phyloP scores from a whole-genome alignment of 169 alveolate species.

The Plasmodium gaboni region DNA sequence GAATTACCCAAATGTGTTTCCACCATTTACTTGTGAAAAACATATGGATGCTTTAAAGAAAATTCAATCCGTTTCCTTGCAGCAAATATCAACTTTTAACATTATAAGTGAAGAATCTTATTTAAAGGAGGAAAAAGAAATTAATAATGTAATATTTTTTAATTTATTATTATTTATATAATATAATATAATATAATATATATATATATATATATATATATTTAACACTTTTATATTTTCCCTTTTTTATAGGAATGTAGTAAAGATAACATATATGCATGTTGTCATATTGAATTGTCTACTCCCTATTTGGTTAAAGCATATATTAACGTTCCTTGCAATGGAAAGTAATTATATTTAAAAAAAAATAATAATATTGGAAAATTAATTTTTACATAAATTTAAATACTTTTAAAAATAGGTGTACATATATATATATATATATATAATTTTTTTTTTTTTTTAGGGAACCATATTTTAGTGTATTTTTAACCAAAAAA shows the following conservation, averaged over 20 bases:
- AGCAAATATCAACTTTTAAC: constrained; percentile 53
- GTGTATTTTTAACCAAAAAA: constrained; percentile 70
- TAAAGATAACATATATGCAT: constrained; percentile 57
- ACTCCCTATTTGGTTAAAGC: constrained; percentile 35
- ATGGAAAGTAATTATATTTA: constrained; percentile 69
- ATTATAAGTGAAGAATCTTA: constrained; percentile 69
- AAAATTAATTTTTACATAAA: not conserved
- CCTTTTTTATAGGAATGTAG: constrained; percentile 27
- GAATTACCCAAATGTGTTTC: constrained; percentile 52
- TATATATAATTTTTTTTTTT: not conserved
- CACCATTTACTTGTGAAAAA: constrained; percentile 57
- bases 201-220: not conserved
- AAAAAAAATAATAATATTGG: constrained; percentile 5
- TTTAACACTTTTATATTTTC: not conserved
- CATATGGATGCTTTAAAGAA: constrained; percentile 70
- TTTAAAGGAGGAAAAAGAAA: constrained; percentile 60
- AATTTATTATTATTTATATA: not conserved
- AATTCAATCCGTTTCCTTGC: constrained; percentile 69
- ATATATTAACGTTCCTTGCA: constrained; percentile 38
- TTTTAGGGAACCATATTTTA: constrained; percentile 61
- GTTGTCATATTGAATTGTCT: constrained; percentile 34
- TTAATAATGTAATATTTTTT: constrained; percentile 18
- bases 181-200: not conserved
- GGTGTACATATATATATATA: not conserved
- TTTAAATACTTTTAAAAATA: constrained; percentile 2